These are phyloP conservation scores for Candida coleopterorum DNA, from an alignment of 805 yeast genomes.

Conservation along the genomic window DNA sequence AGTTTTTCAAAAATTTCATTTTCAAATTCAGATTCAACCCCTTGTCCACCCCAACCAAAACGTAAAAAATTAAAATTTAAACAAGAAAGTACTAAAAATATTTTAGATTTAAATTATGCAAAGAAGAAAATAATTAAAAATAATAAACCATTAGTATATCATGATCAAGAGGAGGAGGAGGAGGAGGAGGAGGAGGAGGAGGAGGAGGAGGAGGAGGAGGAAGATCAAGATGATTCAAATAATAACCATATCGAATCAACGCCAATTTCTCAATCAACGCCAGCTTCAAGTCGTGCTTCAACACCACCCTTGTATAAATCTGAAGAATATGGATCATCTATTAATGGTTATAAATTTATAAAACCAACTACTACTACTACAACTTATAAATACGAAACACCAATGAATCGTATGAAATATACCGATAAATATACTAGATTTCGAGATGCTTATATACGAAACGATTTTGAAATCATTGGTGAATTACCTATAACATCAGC, in stretches of 20 bases:
- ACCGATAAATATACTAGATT: constrained; percentile 9
- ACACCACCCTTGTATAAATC: constrained; percentile 18
- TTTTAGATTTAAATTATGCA: constrained; percentile 30
- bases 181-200: constrained; percentile 10
- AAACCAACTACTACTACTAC: constrained; percentile 15
- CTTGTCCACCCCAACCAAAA: constrained; percentile 38
- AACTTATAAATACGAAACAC: constrained; percentile 15
- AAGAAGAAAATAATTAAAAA: constrained; percentile 21
- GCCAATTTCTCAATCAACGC: constrained; percentile 41
- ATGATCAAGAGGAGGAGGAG: constrained; percentile 9
- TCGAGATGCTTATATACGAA: constrained; percentile 22
- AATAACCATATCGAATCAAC: constrained; percentile 17
- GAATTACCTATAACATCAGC: constrained; percentile 28
- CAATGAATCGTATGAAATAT: constrained; percentile 13
- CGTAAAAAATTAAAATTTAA: constrained; percentile 32
- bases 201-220: constrained; percentile 10
- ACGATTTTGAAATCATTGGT: constrained; percentile 23
- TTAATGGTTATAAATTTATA: constrained; percentile 42
- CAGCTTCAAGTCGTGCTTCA: constrained; percentile 35
- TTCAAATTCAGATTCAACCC: constrained; percentile 28
- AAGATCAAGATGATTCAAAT: constrained; percentile 9
- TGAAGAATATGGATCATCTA: constrained; percentile 33
- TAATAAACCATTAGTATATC: constrained; percentile 4
- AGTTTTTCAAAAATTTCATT: constrained; percentile 1
- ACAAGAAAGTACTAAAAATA: constrained; percentile 16